Evolutionary conservation across 768 basidiomycete genomes (phyloP).

Genomic region (Trametes coccinea): DNA sequence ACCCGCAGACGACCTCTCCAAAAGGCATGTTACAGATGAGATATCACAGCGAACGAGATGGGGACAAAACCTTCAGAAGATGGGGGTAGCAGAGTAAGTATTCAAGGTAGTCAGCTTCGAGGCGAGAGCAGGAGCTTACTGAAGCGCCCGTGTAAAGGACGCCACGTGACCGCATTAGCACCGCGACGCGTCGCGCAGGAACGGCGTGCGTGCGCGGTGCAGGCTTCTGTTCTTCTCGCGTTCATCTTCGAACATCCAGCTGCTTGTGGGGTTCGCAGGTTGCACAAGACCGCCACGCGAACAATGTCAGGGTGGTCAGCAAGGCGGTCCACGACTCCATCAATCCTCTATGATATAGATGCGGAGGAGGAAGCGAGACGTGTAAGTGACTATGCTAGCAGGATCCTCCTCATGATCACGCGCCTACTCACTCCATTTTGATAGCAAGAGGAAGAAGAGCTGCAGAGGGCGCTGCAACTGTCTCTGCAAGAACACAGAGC

Average conservation of each 20-base stretch:
- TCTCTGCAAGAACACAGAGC: slow-evolving; percentile 4
- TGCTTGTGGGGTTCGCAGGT: not conserved
- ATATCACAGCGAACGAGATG: not conserved
- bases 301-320: not conserved
- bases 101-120: not conserved
- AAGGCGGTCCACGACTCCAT: not conserved
- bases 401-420: no score
- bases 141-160: no score
- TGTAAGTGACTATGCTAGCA: not conserved
- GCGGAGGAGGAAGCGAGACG: not conserved
- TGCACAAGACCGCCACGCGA: not conserved
- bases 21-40: slow-evolving; percentile 62
- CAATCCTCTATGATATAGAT: slow-evolving; percentile 2
- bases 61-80: not conserved
- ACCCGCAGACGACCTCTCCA: slow-evolving; percentile 83
- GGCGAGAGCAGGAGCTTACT: no score
- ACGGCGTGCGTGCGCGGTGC: not conserved
- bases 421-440: no score
- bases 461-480: not conserved
- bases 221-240: not conserved
- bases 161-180: slow-evolving; percentile 11
- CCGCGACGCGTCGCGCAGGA: not conserved
- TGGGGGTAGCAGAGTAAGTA: not conserved
- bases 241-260: no score
- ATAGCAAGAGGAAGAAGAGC: slow-evolving; percentile 9